These are phyloP conservation scores for Claviceps monticola DNA, from an alignment of 2,329 filamentous ascomycete species.

Conservation along the genomic window DNA sequence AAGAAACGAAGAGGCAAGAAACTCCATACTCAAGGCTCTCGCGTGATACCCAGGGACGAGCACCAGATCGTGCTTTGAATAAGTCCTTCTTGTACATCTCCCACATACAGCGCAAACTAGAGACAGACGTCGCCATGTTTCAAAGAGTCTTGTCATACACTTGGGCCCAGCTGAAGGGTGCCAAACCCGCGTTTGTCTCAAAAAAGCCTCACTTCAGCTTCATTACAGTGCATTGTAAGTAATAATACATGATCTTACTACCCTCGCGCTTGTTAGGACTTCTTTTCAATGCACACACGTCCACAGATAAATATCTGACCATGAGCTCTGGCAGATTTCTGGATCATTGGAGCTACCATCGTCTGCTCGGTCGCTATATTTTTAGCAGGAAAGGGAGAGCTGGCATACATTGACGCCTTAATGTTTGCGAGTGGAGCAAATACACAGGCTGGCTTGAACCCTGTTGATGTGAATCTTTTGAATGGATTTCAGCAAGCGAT, in stretches of 20 bases:
- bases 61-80: not conserved
- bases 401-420: slow-evolving; percentile 75
- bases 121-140: slow-evolving; percentile 16
- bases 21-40: not conserved
- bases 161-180: slow-evolving; percentile 30
- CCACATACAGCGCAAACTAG: not conserved
- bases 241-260: not conserved
- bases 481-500: slow-evolving; percentile 62
- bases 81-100: not conserved
- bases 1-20: not conserved
- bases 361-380: slow-evolving; percentile 68
- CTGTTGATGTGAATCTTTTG: slow-evolving; percentile 52
- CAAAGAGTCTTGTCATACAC: slow-evolving; percentile 18
- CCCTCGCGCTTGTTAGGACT: not conserved
- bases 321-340: slow-evolving; percentile 44
- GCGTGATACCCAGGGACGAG: not conserved
- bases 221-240: slow-evolving; percentile 64
- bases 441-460: slow-evolving; percentile 89
- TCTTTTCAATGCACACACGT: not conserved
- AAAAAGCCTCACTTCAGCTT: slow-evolving; percentile 64
- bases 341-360: slow-evolving; percentile 62
- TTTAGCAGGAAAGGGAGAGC: slow-evolving; percentile 36
- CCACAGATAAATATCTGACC: not conserved
- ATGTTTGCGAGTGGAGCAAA: slow-evolving; percentile 77
- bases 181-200: slow-evolving; percentile 43